phyloP scores from a whole-genome alignment of 306 rosid species.

The Cyamopsis tetragonoloba region DNA sequence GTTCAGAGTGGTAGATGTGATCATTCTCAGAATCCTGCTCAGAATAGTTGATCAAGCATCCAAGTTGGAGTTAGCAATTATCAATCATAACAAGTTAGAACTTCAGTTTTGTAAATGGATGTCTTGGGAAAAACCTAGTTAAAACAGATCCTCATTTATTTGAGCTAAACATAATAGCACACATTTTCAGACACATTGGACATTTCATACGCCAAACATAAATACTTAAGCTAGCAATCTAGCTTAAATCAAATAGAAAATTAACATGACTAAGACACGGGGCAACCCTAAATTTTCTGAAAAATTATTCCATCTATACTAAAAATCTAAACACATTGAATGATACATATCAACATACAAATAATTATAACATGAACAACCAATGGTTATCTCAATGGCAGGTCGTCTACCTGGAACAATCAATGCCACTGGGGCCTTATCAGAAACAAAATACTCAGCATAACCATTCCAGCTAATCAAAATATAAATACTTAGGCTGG shows the following conservation, averaged over 20 bases:
- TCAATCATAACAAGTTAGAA: background rate
- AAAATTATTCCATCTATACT: background rate
- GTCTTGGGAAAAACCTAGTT: background rate
- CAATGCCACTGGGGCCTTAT: background rate
- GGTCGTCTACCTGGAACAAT: background rate
- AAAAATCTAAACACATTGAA: background rate
- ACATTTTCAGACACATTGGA: conserved; percentile 7
- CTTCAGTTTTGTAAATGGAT: background rate
- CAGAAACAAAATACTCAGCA: background rate
- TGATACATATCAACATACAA: background rate
- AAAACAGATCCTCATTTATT: background rate
- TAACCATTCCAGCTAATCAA: background rate
- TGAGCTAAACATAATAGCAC: conserved; percentile 1
- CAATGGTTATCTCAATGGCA: background rate
- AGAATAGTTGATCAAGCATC: conserved; percentile 27
- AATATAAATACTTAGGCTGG: background rate
- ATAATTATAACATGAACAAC: background rate
- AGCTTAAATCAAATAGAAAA: background rate
- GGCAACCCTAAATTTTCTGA: background rate
- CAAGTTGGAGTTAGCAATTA: conserved; percentile 13
- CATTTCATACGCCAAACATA: conserved; percentile 5
- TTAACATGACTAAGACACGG: background rate
- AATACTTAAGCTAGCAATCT: background rate
- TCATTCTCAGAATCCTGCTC: conserved; percentile 92
- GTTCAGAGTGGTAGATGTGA: conserved; percentile 90